A percentile compares a stretch with the other conserved stretches of the same genome.
phyloP scores from a whole-genome alignment of 2,329 filamentous ascomycete species.

The Sporothrix phasma region DNA sequence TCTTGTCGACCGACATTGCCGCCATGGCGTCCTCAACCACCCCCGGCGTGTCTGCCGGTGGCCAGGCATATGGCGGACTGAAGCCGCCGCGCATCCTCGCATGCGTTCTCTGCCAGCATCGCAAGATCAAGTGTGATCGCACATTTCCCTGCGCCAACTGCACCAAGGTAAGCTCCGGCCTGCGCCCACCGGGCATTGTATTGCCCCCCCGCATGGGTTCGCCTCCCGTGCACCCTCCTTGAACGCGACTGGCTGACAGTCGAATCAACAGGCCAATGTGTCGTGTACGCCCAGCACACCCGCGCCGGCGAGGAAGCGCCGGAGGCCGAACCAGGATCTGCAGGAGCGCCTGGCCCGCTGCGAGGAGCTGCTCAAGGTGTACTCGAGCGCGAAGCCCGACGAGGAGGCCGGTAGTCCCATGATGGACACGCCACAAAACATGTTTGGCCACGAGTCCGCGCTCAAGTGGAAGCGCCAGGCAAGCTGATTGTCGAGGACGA shows the following conservation, averaged over 20 bases:
- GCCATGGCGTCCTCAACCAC: slow-evolving; percentile 11
- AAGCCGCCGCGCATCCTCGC: slow-evolving; percentile 40
- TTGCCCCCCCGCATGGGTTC: too few relatives aligned
- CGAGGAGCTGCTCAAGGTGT: slow-evolving; percentile 49
- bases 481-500: slow-evolving; percentile 47
- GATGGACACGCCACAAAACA: slow-evolving; percentile 19
- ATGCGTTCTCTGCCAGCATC: slow-evolving; percentile 49
- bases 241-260: background rate
- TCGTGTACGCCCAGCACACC: slow-evolving; percentile 51
- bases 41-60: background rate
- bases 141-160: slow-evolving; percentile 51
- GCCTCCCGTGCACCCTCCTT: background rate
- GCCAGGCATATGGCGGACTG: background rate
- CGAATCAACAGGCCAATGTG: slow-evolving; percentile 40
- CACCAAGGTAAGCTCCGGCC: slow-evolving; percentile 38
- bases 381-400: slow-evolving; percentile 33
- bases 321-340: slow-evolving; percentile 50
- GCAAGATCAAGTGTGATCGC: slow-evolving; percentile 54
- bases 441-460: slow-evolving; percentile 24
- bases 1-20: background rate
- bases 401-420: slow-evolving; percentile 20
- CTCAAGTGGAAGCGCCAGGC: slow-evolving; percentile 36
- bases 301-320: slow-evolving; percentile 48
- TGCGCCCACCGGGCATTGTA: too few relatives aligned
- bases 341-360: slow-evolving; percentile 50